Conservation (phyloP, 768 basidiomycete genomes). For the Tylopilus felleus region DNA sequence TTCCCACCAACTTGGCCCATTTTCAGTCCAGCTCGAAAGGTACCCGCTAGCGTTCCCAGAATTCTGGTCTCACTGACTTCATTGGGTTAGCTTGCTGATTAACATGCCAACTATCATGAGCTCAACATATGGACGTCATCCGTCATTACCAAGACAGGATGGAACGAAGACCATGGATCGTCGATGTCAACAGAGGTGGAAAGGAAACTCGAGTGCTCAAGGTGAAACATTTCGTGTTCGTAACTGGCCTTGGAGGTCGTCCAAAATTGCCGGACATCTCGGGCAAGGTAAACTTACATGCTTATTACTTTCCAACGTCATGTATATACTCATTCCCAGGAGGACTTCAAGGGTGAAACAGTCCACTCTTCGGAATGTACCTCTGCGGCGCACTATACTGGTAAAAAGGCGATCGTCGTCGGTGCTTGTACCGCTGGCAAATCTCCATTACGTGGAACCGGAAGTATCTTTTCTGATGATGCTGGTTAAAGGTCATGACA, state of each 20-base stretch:
- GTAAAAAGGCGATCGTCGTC: constrained; percentile 66
- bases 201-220: constrained; percentile 34
- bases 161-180: constrained; percentile 39
- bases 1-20: constrained; percentile 47
- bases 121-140: too few relatives aligned
- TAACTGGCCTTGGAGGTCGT: constrained; percentile 48
- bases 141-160: too few relatives aligned
- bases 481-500: constrained; percentile 31
- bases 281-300: constrained; percentile 32
- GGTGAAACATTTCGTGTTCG: constrained; percentile 53
- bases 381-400: constrained; percentile 44
- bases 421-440: constrained; percentile 64
- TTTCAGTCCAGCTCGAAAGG: too few relatives aligned
- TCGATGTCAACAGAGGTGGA: constrained; percentile 36
- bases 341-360: constrained; percentile 50
- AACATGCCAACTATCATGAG: too few relatives aligned
- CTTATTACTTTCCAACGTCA: background rate
- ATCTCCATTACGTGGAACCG: background rate
- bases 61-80: too few relatives aligned
- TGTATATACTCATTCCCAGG: constrained; percentile 24
- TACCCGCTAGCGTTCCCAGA: too few relatives aligned
- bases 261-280: constrained; percentile 45
- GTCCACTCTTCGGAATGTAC: constrained; percentile 53
- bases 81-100: too few relatives aligned
- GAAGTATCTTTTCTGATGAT: constrained; percentile 10